These are phyloP conservation scores for Lachancea sp. DNA, from an alignment of 805 yeast species.

Conservation along the genomic window DNA sequence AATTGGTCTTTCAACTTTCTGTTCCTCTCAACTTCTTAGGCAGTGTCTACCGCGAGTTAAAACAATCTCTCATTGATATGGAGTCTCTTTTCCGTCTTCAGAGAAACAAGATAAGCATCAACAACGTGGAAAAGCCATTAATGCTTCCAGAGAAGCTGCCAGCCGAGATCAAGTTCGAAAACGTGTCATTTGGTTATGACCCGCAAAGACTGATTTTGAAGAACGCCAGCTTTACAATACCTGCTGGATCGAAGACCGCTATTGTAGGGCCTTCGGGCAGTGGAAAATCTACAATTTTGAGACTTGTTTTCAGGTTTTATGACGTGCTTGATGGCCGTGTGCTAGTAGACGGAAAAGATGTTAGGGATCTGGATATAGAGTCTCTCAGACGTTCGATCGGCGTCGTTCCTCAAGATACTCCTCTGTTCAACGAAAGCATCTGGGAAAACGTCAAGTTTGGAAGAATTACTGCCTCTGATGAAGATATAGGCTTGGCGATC, in stretches of 20 bases:
- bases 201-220: slow-evolving; percentile 79
- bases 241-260: slow-evolving; percentile 88
- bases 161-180: slow-evolving; percentile 81
- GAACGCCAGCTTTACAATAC: slow-evolving; percentile 77
- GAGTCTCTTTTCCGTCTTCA: slow-evolving; percentile 87
- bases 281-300: slow-evolving; percentile 86
- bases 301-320: slow-evolving; percentile 82
- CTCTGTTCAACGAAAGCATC: slow-evolving; percentile 86
- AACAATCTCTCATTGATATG: slow-evolving; percentile 92
- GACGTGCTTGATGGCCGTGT: slow-evolving; percentile 77
- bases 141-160: slow-evolving; percentile 38
- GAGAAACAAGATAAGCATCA: slow-evolving; percentile 60
- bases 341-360: slow-evolving; percentile 82
- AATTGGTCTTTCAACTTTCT: slow-evolving; percentile 89
- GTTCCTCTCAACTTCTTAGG: slow-evolving; percentile 94
- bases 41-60: slow-evolving; percentile 88
- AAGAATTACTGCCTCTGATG: slow-evolving; percentile 61
- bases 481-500: slow-evolving; percentile 60
- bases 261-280: slow-evolving; percentile 95
- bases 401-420: slow-evolving; percentile 97
- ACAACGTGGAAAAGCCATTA: slow-evolving; percentile 60
- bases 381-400: slow-evolving; percentile 71
- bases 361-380: slow-evolving; percentile 65
- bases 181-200: slow-evolving; percentile 88
- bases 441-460: slow-evolving; percentile 87